Conservation (phyloP, 805 yeast species). For the Ogataea polymorpha region DNA sequence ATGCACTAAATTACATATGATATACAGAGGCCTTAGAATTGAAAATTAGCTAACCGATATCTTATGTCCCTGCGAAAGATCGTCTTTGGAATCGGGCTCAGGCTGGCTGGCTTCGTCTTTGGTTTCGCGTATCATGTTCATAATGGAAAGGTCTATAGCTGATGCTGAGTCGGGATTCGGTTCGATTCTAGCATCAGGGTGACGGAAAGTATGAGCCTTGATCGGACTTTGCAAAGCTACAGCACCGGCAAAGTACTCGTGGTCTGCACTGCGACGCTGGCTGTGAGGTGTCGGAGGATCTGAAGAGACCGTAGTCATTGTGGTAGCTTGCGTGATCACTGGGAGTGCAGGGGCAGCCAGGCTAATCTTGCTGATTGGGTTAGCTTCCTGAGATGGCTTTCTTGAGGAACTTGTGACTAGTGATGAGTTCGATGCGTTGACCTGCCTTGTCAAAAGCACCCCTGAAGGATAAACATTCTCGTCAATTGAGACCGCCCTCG, state of each 20-base stretch:
- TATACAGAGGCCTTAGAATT: not conserved
- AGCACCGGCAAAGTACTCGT: conserved; percentile 13
- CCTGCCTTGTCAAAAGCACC: conserved; percentile 4
- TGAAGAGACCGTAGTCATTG: conserved; percentile 29
- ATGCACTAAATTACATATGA: conserved; percentile 4
- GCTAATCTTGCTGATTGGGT: conserved; percentile 30
- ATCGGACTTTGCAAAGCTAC: conserved; percentile 14
- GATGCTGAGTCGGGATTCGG: not conserved
- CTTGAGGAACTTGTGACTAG: conserved; percentile 21
- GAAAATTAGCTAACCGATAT: conserved; percentile 7
- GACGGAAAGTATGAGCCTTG: conserved; percentile 11
- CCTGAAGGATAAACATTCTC: conserved; percentile 15
- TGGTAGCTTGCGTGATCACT: conserved; percentile 35
- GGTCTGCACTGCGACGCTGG: conserved; percentile 13
- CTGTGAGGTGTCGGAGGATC: conserved; percentile 21
- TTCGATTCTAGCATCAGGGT: conserved; percentile 2
- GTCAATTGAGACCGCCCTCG: conserved; percentile 7
- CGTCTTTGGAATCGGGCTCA: conserved; percentile 5
- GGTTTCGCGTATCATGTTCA: conserved; percentile 3
- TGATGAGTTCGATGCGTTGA: conserved; percentile 18
- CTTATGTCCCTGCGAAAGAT: conserved; percentile 10
- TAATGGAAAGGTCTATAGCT: conserved; percentile 2
- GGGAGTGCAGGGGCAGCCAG: conserved; percentile 35
- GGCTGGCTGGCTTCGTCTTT: not conserved
- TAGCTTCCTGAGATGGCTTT: conserved; percentile 21